Evolutionary conservation across 371 early-diverging fungal genomes (phyloP).

Genomic region (Mortierella sp.): DNA sequence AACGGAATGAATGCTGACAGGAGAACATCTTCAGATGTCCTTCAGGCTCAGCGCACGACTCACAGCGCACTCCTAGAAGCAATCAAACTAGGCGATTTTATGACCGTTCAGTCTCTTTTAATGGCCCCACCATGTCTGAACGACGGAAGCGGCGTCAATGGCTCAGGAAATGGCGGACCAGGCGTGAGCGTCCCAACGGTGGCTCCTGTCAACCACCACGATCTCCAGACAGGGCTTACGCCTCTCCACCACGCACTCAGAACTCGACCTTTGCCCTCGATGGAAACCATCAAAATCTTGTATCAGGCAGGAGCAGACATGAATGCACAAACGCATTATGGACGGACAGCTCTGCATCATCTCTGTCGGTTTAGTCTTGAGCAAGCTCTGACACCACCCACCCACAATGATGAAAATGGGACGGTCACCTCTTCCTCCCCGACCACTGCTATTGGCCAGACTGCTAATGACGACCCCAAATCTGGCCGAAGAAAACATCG

Average conservation of each 20-base stretch:
- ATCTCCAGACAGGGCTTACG: conserved; percentile 71
- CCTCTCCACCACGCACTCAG: conserved; percentile 74
- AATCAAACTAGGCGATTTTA: conserved; percentile 70
- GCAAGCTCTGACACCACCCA: conserved; percentile 29
- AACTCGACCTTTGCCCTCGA: conserved; percentile 65
- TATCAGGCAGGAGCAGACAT: conserved; percentile 75
- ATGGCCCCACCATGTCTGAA: conserved; percentile 57
- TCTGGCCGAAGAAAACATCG: conserved; percentile 22
- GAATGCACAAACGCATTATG: conserved; percentile 71
- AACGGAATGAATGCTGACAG: conserved; percentile 2
- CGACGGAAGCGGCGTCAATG: conserved; percentile 10
- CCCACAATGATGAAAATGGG: conserved; percentile 12
- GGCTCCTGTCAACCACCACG: conserved; percentile 66
- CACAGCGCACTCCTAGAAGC: conserved; percentile 65
- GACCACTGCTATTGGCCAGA: not conserved
- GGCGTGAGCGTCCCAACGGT: conserved; percentile 36
- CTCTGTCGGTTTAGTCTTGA: conserved; percentile 65
- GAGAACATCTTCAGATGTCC: conserved; percentile 14
- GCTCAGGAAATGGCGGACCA: conserved; percentile 10
- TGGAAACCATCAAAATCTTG: conserved; percentile 69
- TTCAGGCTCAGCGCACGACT: conserved; percentile 51
- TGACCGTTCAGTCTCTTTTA: conserved; percentile 63
- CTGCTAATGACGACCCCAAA: conserved; percentile 10
- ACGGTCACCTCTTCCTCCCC: not conserved
- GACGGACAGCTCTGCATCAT: conserved; percentile 73